Evolutionary conservation across 2,329 filamentous ascomycete species (phyloP).

Genomic region (Leptographium flavum): DNA sequence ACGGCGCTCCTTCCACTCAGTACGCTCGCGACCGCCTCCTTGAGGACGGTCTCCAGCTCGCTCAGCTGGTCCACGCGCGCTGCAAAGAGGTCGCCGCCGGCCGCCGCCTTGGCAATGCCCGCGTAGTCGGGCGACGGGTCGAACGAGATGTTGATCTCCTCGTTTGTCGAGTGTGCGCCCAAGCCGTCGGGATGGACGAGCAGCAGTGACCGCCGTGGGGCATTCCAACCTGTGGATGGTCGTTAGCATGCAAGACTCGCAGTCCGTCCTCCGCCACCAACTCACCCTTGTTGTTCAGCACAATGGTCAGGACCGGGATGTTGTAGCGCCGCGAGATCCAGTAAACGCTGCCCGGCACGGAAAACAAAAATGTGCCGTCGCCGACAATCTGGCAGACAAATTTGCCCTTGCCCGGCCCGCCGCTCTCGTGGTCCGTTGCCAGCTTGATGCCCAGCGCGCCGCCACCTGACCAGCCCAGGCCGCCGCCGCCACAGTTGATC

Average conservation of each 20-base stretch:
- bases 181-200: constrained; percentile 44
- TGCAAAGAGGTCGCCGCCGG: constrained; percentile 37
- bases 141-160: constrained; percentile 49
- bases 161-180: constrained; percentile 39
- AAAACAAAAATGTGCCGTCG: constrained; percentile 34
- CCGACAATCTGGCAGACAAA: constrained; percentile 35
- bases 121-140: constrained; percentile 42
- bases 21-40: constrained; percentile 35
- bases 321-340: constrained; percentile 33
- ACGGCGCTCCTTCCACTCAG: constrained; percentile 36
- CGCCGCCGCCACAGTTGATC: constrained; percentile 39
- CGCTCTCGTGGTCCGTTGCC: constrained; percentile 24
- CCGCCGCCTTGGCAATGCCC: constrained; percentile 46
- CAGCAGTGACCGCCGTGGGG: constrained; percentile 39
- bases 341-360: constrained; percentile 31
- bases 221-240: constrained; percentile 40
- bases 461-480: constrained; percentile 38
- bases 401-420: constrained; percentile 24
- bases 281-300: constrained; percentile 36
- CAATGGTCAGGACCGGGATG: constrained; percentile 32
- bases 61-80: constrained; percentile 30
- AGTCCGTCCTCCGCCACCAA: neutral
- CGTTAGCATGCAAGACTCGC: too few relatives aligned
- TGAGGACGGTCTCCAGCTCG: constrained; percentile 31
- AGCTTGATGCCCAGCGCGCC: constrained; percentile 36